Evolutionary conservation across 257 asterid species (phyloP).

Genomic region (Scutellaria minor): DNA sequence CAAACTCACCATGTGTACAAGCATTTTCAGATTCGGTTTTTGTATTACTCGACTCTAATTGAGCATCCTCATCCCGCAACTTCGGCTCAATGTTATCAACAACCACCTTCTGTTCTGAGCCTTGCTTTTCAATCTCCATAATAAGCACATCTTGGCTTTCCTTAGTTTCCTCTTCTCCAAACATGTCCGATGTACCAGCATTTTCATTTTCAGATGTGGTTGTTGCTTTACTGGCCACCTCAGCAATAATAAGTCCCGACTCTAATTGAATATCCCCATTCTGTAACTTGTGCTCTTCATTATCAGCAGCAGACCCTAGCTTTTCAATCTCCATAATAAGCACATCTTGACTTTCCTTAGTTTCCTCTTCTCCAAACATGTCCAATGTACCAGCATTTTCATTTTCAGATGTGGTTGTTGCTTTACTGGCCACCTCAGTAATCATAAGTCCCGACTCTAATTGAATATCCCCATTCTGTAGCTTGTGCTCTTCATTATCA

Average conservation of each 20-base stretch:
- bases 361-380: constrained; percentile 44
- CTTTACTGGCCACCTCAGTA: constrained; percentile 38
- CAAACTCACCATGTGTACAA: constrained; percentile 36
- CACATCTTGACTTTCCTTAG: constrained; percentile 45
- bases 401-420: constrained; percentile 31
- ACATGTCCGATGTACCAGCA: neutral
- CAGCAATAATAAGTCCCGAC: constrained; percentile 34
- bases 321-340: constrained; percentile 44
- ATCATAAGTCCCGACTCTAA: constrained; percentile 34
- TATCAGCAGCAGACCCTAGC: constrained; percentile 36
- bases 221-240: constrained; percentile 38
- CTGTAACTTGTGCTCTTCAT: constrained; percentile 34
- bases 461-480: constrained; percentile 34
- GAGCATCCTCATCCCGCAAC: constrained; percentile 39
- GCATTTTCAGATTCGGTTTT: constrained; percentile 33
- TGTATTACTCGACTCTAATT: constrained; percentile 33
- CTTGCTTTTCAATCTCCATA: constrained; percentile 53
- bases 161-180: constrained; percentile 46
- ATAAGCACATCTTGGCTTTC: constrained; percentile 43
- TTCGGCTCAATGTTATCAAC: constrained; percentile 51
- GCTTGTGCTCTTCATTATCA: constrained; percentile 40
- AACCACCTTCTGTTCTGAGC: constrained; percentile 46
- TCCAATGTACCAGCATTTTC: too few relatives aligned
- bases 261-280: constrained; percentile 36
- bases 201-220: constrained; percentile 16